Conservation (phyloP, 306 rosid genomes). For the Lagenaria siceraria region DNA sequence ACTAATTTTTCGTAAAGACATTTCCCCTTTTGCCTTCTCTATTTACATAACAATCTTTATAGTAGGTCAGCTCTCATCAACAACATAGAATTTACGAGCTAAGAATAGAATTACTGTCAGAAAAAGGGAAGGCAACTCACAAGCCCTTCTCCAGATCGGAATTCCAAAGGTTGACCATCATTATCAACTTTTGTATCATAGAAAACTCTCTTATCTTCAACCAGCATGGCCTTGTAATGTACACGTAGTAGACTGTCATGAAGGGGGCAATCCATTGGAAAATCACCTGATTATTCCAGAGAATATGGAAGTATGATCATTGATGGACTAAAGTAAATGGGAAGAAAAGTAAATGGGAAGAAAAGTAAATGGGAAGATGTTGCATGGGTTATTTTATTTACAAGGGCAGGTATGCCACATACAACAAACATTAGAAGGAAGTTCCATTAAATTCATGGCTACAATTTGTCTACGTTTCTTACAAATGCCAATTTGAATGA, state of each 20-base stretch:
- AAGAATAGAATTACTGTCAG: slow-evolving; percentile 6
- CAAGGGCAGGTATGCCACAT: not conserved
- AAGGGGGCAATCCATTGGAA: slow-evolving; percentile 99
- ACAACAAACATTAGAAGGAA: not conserved
- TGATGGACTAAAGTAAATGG: not conserved
- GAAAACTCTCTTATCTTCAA: slow-evolving; percentile 54
- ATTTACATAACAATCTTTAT: not conserved
- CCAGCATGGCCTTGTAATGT: slow-evolving; percentile 80
- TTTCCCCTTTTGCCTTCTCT: not conserved
- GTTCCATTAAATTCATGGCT: not conserved
- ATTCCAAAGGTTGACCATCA: slow-evolving; percentile 80
- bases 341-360: too few species aligned
- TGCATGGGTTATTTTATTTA: not conserved
- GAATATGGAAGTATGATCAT: slow-evolving; percentile 10
- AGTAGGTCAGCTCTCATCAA: not conserved
- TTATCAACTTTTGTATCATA: slow-evolving; percentile 76
- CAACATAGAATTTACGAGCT: not conserved
- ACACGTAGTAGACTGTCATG: slow-evolving; percentile 84
- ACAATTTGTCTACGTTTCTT: not conserved
- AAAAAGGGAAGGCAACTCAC: slow-evolving; percentile 44
- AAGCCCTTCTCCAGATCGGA: slow-evolving; percentile 94
- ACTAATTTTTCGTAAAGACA: not conserved
- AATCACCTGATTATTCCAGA: slow-evolving; percentile 55
- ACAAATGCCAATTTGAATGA: not conserved
- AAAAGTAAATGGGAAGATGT: too few species aligned